These are phyloP conservation scores for Nidularia pulvinata DNA, from an alignment of 768 basidiomycete species.

Conservation along the genomic window DNA sequence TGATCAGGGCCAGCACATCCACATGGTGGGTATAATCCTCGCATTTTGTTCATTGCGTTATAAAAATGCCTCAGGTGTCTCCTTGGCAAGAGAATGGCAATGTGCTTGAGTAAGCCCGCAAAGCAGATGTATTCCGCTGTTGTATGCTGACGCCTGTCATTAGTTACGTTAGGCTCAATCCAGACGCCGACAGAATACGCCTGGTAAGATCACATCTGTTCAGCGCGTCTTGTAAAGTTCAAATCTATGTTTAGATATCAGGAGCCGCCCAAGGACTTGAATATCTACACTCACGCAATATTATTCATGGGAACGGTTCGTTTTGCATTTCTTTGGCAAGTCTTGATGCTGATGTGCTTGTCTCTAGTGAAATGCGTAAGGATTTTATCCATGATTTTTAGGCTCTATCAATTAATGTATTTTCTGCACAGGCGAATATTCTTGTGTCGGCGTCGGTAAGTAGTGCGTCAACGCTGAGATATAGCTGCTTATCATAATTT, in stretches of 20 bases:
- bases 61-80: constrained; percentile 40
- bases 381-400: constrained; percentile 5
- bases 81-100: constrained; percentile 65
- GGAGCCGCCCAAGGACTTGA: constrained; percentile 58
- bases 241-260: constrained; percentile 29
- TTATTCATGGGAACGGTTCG: constrained; percentile 65
- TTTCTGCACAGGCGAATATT: constrained; percentile 51
- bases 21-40: constrained; percentile 32
- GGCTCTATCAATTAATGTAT: not conserved
- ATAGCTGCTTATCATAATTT: constrained; percentile 2
- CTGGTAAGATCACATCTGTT: constrained; percentile 31
- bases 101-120: constrained; percentile 40
- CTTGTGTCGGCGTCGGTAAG: constrained; percentile 50
- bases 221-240: not conserved
- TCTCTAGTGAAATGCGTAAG: constrained; percentile 64
- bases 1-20: constrained; percentile 45
- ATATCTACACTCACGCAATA: constrained; percentile 49
- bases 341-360: not conserved
- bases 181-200: constrained; percentile 32
- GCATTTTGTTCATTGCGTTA: not conserved
- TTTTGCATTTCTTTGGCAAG: constrained; percentile 3
- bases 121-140: not conserved
- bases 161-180: constrained; percentile 39
- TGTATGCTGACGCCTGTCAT: not conserved
- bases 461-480: not conserved